Evolutionary conservation across 2,329 filamentous ascomycete genomes (phyloP).

Genomic region (Biscogniauxia mediterranea): DNA sequence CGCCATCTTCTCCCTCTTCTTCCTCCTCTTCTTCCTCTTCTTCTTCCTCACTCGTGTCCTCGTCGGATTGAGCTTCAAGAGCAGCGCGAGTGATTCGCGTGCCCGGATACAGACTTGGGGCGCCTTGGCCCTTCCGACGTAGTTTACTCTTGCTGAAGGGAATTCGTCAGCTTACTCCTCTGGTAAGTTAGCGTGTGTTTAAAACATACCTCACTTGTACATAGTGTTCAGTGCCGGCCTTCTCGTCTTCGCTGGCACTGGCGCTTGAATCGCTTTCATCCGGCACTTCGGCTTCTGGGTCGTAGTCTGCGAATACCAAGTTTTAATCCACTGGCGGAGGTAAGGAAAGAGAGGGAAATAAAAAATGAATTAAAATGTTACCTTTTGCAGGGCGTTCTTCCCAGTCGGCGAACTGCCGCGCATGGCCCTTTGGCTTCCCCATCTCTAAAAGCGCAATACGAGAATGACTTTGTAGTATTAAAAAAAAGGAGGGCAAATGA

Average conservation of each 20-base stretch:
- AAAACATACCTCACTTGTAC: slow-evolving; percentile 38
- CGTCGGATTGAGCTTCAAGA: slow-evolving; percentile 39
- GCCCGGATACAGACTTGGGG: slow-evolving; percentile 78
- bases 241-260: slow-evolving; percentile 48
- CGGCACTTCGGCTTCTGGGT: slow-evolving; percentile 68
- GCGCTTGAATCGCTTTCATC: slow-evolving; percentile 52
- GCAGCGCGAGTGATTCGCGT: slow-evolving; percentile 67
- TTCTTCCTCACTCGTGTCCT: slow-evolving; percentile 36
- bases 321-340: not conserved
- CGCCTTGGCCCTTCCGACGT: slow-evolving; percentile 65
- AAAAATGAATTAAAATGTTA: slow-evolving; percentile 32
- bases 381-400: slow-evolving; percentile 63
- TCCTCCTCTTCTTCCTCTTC: slow-evolving; percentile 46
- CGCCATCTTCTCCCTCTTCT: slow-evolving; percentile 41
- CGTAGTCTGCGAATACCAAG: slow-evolving; percentile 61
- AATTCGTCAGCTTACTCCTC: slow-evolving; percentile 1
- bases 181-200: slow-evolving; percentile 1
- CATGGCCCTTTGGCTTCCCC: slow-evolving; percentile 51
- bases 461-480: not conserved
- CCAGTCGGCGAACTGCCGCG: slow-evolving; percentile 60
- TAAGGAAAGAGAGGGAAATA: slow-evolving; percentile 1
- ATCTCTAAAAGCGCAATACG: slow-evolving; percentile 37
- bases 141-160: slow-evolving; percentile 72
- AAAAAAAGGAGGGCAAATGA: slow-evolving; percentile 1
- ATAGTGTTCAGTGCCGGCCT: slow-evolving; percentile 82